phyloP scores from a whole-genome alignment of 2,329 filamentous ascomycete species.

The Hymenoscyphus linearis region DNA sequence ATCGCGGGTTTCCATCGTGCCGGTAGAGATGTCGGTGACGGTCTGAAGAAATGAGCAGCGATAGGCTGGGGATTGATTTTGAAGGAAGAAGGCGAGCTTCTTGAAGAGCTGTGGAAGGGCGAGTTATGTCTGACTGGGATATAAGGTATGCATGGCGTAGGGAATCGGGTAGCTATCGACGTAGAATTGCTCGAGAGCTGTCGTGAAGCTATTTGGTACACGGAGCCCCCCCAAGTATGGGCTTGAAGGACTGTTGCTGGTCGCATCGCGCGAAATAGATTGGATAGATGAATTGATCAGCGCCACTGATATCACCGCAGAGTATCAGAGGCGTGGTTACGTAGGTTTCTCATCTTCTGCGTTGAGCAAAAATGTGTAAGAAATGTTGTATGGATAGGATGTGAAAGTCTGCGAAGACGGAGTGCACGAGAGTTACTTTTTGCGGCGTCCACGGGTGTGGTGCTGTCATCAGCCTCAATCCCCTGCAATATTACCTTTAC shows the following conservation, averaged over 20 bases:
- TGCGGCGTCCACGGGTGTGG: background rate
- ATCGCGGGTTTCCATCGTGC: conserved; percentile 28
- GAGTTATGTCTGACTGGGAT: conserved; percentile 16
- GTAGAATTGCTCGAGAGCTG: conserved; percentile 17
- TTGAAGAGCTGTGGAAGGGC: conserved; percentile 10
- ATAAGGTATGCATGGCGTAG: conserved; percentile 3
- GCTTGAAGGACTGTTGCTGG: conserved; percentile 19
- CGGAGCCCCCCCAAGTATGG: conserved; percentile 21
- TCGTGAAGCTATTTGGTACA: conserved; percentile 23
- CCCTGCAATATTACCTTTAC: too few species aligned
- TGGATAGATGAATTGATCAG: conserved; percentile 13
- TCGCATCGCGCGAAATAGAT: conserved; percentile 25
- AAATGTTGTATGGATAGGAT: conserved; percentile 1
- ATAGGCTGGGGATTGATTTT: conserved; percentile 12
- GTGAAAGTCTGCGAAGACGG: background rate
- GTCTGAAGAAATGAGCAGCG: conserved; percentile 12
- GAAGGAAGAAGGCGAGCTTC: conserved; percentile 3
- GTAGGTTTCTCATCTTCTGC: conserved; percentile 25
- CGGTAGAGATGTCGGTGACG: conserved; percentile 14
- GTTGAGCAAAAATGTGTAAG: conserved; percentile 5
- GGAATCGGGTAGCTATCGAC: conserved; percentile 11
- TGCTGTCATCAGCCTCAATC: background rate
- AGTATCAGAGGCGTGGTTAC: conserved; percentile 17
- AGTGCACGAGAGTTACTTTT: background rate
- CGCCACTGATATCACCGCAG: conserved; percentile 27